phyloP scores from a whole-genome alignment of 2,329 filamentous ascomycete genomes.

The Aspergillus fructus region DNA sequence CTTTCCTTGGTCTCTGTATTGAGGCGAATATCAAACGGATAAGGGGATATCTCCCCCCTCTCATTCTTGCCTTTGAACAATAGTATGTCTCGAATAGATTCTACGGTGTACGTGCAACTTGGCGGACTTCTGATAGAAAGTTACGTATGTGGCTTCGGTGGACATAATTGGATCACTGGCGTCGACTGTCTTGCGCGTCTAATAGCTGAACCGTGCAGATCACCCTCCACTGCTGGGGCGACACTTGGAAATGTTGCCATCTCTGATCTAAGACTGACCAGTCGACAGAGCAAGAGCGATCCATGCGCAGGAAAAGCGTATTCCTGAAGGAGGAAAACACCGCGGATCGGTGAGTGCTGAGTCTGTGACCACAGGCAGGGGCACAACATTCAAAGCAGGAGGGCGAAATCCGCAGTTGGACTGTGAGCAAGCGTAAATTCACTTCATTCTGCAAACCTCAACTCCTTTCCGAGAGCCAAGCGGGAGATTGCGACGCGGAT shows the following conservation, averaged over 20 bases:
- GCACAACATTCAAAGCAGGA: neutral
- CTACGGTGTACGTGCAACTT: neutral
- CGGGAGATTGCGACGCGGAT: neutral
- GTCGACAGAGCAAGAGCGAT: neutral
- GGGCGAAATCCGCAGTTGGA: neutral
- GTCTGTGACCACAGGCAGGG: neutral
- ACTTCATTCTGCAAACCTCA: neutral
- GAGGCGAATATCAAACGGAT: too few species aligned
- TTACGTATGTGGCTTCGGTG: constrained; percentile 3
- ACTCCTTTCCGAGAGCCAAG: neutral
- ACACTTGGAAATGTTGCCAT: neutral
- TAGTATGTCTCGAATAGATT: neutral
- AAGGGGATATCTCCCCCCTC: neutral
- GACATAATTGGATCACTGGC: neutral
- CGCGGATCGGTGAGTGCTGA: neutral
- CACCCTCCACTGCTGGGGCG: constrained; percentile 1
- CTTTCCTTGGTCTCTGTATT: too few species aligned
- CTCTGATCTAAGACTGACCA: neutral
- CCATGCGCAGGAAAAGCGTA: neutral
- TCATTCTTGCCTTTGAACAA: neutral
- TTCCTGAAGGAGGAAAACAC: neutral
- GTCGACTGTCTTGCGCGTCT: constrained; percentile 6
- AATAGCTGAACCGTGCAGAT: constrained; percentile 7
- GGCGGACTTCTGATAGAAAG: neutral
- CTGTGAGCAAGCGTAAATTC: neutral